These are phyloP conservation scores for Umbelopsis vinacea DNA, from an alignment of 192 early-diverging fungal species.

Conservation along the genomic window DNA sequence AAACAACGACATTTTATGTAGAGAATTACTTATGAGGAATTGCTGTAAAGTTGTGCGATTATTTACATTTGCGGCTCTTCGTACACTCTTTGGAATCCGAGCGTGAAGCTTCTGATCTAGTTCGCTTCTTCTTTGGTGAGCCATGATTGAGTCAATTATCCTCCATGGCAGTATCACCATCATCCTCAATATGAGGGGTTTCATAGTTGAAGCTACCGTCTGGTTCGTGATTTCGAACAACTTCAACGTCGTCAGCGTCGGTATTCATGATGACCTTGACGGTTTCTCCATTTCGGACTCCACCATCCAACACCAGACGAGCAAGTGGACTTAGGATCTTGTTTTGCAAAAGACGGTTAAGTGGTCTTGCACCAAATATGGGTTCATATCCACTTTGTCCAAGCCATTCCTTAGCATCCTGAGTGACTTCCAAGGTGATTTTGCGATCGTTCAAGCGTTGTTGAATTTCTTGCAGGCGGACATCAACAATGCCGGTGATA, in stretches of 20 bases:
- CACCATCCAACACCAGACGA: conserved; percentile 53
- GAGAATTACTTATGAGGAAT: too few relatives aligned
- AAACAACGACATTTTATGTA: too few relatives aligned
- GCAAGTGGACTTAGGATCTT: conserved; percentile 60
- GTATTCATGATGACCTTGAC: conserved; percentile 37
- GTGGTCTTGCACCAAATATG: conserved; percentile 91
- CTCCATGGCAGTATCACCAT: conserved; percentile 35
- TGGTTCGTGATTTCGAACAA: conserved; percentile 42
- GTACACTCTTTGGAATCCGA: neutral
- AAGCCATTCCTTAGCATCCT: conserved; percentile 76
- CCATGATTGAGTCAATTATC: conserved; percentile 1
- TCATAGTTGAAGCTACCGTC: conserved; percentile 36
- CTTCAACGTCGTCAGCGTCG: conserved; percentile 36
- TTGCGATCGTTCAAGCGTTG: conserved; percentile 74
- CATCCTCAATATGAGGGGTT: conserved; percentile 32
- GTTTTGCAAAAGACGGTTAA: conserved; percentile 87
- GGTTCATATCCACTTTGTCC: conserved; percentile 87
- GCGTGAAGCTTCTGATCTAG: neutral
- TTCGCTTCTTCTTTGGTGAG: neutral
- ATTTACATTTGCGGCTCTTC: neutral
- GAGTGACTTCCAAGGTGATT: conserved; percentile 72
- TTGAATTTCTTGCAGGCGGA: conserved; percentile 70
- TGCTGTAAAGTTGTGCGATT: neutral
- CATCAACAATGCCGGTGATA: conserved; percentile 79
- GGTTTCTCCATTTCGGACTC: conserved; percentile 53